Conservation (phyloP, 306 rosid species). For the Begonia fuchsioides region DNA sequence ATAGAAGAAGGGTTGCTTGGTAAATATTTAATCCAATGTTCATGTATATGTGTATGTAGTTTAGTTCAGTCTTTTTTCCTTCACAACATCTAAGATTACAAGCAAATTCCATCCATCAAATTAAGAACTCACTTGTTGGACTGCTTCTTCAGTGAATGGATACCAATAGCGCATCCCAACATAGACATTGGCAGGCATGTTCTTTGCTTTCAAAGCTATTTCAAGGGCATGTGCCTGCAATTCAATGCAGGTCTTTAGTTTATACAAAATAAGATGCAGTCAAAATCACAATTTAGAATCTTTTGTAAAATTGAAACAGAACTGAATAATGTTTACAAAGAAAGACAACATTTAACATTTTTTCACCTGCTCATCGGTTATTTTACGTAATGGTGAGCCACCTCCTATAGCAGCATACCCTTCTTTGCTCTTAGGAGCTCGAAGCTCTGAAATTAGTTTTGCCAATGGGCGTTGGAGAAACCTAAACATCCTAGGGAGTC, state of each 20-base stretch:
- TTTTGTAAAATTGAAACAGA: background rate
- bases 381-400: conserved; percentile 94
- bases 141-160: background rate
- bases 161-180: background rate
- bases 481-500: conserved; percentile 75
- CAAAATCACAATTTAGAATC: background rate
- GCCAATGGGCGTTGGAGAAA: conserved; percentile 88
- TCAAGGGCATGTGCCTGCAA: conserved; percentile 85
- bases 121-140: background rate
- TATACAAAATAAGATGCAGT: background rate
- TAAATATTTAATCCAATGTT: too few species aligned
- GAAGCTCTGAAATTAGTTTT: conserved; percentile 57
- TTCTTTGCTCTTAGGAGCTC: conserved; percentile 96
- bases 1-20: too few species aligned
- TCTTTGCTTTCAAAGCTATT: conserved; percentile 70
- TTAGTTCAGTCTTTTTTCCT: too few species aligned
- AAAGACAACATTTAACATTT: background rate
- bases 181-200: too few species aligned
- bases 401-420: conserved; percentile 98
- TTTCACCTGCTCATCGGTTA: conserved; percentile 85
- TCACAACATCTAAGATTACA: background rate
- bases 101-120: background rate
- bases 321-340: background rate
- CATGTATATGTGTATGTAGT: too few species aligned
- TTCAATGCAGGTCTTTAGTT: too few species aligned